Conservation (phyloP, 2,329 filamentous ascomycete species). For the Ophiostoma sp. region DNA sequence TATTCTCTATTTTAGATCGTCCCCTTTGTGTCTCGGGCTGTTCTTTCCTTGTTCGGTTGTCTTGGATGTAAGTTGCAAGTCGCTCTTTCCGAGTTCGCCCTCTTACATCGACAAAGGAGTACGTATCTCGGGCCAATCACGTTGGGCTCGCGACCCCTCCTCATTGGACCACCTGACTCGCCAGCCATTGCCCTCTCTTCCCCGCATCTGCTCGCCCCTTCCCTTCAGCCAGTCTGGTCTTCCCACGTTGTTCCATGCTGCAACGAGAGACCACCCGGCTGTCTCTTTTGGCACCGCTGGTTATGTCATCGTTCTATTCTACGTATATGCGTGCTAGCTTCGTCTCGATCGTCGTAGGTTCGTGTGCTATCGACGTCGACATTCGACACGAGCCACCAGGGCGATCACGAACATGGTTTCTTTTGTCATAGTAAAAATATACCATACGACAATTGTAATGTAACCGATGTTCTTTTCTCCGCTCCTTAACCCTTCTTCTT, state of each 20-base stretch:
- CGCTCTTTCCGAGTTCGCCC: conserved; percentile 1
- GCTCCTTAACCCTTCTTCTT: no score
- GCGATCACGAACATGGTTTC: neutral
- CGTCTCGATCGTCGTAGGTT: neutral
- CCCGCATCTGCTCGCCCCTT: conserved; percentile 12
- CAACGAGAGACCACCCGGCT: conserved; percentile 28
- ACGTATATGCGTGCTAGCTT: neutral
- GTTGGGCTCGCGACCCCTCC: conserved; percentile 20
- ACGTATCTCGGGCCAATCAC: conserved; percentile 23
- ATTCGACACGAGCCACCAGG: neutral
- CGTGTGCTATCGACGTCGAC: neutral
- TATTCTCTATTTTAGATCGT: neutral
- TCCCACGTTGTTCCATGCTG: conserved; percentile 39
- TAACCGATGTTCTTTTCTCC: no score
- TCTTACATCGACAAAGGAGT: neutral
- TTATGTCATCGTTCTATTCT: conserved; percentile 16
- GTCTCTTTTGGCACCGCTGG: neutral
- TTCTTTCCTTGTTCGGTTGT: neutral
- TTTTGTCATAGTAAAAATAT: neutral
- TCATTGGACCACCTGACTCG: conserved; percentile 22
- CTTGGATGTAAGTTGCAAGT: conserved; percentile 5
- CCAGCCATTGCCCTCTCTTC: neutral
- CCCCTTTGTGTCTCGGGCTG: conserved; percentile 5
- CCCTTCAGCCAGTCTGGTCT: conserved; percentile 31
- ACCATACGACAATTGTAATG: neutral